phyloP scores from a whole-genome alignment of 306 rosid genomes.

The Carpinus fangiana region DNA sequence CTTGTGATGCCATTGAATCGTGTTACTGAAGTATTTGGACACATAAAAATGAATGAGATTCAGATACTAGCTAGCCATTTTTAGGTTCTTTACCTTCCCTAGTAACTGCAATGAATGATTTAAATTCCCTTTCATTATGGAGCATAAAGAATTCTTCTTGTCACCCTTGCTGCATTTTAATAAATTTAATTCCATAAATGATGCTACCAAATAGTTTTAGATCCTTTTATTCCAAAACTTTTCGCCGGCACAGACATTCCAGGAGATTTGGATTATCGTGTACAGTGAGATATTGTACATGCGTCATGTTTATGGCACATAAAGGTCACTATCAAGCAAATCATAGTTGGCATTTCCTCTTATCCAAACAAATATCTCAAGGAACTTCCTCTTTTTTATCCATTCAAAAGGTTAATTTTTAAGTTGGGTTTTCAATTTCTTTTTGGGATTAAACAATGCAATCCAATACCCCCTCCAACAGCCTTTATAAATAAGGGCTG shows the following conservation, averaged over 20 bases:
- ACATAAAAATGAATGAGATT: neutral
- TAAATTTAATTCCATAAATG: slow-evolving; percentile 9
- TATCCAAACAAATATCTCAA: slow-evolving; percentile 86
- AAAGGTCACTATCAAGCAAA: slow-evolving; percentile 62
- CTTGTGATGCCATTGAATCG: neutral
- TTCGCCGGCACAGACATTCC: slow-evolving; percentile 32
- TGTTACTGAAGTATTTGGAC: neutral
- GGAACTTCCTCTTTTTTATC: slow-evolving; percentile 59
- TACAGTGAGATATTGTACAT: slow-evolving; percentile 49
- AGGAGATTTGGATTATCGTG: slow-evolving; percentile 36
- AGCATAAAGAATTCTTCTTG: slow-evolving; percentile 8
- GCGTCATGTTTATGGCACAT: slow-evolving; percentile 59
- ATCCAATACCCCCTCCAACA: slow-evolving; percentile 35
- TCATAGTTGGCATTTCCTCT: slow-evolving; percentile 61
- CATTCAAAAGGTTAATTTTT: slow-evolving; percentile 30
- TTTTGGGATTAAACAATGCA: slow-evolving; percentile 34
- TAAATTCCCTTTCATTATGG: neutral
- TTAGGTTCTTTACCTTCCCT: neutral
- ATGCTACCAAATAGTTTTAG: slow-evolving; percentile 40
- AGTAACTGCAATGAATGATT: neutral
- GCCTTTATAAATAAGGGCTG: slow-evolving; percentile 69
- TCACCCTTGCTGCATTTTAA: slow-evolving; percentile 1
- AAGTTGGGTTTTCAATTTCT: slow-evolving; percentile 20
- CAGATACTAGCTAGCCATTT: neutral
- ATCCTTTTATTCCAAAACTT: slow-evolving; percentile 48